Evolutionary conservation across 768 basidiomycete species (phyloP).

Genomic region (Mycena metata): DNA sequence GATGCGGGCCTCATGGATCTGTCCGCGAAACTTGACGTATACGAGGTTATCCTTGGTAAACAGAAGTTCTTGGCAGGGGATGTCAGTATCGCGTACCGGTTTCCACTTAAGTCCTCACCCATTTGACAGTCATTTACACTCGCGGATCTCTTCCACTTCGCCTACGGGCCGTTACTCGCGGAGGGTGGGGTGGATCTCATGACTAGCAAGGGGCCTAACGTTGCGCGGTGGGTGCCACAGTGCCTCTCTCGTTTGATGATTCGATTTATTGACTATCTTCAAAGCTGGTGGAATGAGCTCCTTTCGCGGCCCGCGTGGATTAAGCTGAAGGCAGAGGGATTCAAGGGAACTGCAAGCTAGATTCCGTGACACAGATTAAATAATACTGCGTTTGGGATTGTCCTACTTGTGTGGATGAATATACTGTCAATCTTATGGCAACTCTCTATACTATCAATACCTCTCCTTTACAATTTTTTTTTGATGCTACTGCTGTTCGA

Average conservation of each 20-base stretch:
- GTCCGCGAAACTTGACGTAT: slow-evolving; percentile 60
- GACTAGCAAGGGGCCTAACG: slow-evolving; percentile 17
- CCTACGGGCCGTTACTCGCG: not conserved
- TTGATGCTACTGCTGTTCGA: too few relatives aligned
- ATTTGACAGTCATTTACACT: too few relatives aligned
- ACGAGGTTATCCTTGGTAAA: slow-evolving; percentile 66
- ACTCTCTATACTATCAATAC: slow-evolving; percentile 8
- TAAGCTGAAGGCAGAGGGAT: slow-evolving; percentile 15
- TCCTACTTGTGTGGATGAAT: not conserved
- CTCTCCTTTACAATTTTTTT: too few relatives aligned
- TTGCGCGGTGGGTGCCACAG: slow-evolving; percentile 11
- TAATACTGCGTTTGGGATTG: not conserved
- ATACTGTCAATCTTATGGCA: not conserved
- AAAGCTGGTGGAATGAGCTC: slow-evolving; percentile 24
- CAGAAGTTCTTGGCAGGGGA: slow-evolving; percentile 56
- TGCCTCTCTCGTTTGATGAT: not conserved
- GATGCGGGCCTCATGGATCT: slow-evolving; percentile 48
- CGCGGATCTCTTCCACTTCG: slow-evolving; percentile 10
- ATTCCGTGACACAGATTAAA: slow-evolving; percentile 1
- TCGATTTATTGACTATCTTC: not conserved
- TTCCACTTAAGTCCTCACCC: too few relatives aligned
- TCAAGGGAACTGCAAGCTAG: slow-evolving; percentile 14
- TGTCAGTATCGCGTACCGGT: slow-evolving; percentile 6
- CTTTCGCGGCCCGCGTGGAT: slow-evolving; percentile 17
- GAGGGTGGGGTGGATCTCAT: slow-evolving; percentile 2